Conservation (phyloP, 23 red algal species). For the Chondrus crispus region DNA sequence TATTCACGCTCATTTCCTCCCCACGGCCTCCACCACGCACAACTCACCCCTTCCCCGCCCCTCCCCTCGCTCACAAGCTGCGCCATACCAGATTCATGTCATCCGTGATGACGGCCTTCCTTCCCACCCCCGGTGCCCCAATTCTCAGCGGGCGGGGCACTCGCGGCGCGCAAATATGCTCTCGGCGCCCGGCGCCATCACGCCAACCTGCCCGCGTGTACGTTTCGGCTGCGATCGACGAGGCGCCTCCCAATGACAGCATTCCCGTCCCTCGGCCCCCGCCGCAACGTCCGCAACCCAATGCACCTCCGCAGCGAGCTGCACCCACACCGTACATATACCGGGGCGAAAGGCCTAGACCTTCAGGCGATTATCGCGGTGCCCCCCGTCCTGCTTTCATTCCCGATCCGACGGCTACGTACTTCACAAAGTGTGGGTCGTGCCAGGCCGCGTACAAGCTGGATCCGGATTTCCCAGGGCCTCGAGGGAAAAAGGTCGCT, state of each 20-base stretch:
- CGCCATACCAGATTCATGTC: too few relatives aligned
- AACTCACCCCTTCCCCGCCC: too few relatives aligned
- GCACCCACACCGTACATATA: background rate
- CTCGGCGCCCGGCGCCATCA: too few relatives aligned
- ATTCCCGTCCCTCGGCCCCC: background rate
- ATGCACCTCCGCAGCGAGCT: background rate
- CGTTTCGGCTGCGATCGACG: slow-evolving; percentile 29
- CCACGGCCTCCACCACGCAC: too few relatives aligned
- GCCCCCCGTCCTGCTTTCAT: background rate
- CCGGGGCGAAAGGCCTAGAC: background rate
- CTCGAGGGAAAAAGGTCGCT: slow-evolving; percentile 15
- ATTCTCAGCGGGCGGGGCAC: too few relatives aligned
- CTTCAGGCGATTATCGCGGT: background rate
- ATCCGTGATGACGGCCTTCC: too few relatives aligned
- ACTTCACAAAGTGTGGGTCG: slow-evolving; percentile 41
- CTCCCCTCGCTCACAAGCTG: too few relatives aligned
- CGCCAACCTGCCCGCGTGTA: slow-evolving; percentile 15
- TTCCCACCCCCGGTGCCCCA: too few relatives aligned
- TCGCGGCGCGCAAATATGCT: too few relatives aligned
- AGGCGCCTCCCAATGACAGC: background rate
- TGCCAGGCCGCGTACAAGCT: slow-evolving; percentile 51
- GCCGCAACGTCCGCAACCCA: background rate
- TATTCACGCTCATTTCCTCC: too few relatives aligned
- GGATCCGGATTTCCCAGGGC: background rate
- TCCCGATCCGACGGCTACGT: slow-evolving; percentile 24